phyloP scores from a whole-genome alignment of 257 asterid genomes.

The Solanum pinnatisectum region DNA sequence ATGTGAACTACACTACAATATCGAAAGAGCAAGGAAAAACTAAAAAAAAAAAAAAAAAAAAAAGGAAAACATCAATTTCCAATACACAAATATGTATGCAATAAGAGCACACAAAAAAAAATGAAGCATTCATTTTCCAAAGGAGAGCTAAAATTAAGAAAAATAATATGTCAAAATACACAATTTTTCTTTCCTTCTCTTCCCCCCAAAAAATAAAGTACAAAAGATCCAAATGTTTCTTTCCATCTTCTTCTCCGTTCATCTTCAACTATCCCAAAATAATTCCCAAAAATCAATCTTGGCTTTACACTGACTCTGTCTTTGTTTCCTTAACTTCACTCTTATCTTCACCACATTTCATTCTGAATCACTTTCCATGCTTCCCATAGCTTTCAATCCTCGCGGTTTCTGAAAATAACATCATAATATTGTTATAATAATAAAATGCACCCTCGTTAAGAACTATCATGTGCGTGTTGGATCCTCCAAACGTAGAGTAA shows the following conservation, averaged over 20 bases:
- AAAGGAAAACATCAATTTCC: not conserved
- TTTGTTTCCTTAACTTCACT: too few relatives aligned
- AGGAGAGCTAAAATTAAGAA: not conserved
- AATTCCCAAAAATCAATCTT: not conserved
- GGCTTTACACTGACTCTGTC: not conserved
- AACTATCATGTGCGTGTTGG: not conserved
- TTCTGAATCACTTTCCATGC: constrained; percentile 31
- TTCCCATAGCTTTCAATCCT: constrained; percentile 37
- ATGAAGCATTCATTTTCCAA: not conserved
- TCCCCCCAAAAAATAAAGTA: not conserved
- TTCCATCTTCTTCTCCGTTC: not conserved
- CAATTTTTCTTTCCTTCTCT: not conserved
- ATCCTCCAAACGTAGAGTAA: not conserved
- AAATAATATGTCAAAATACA: not conserved
- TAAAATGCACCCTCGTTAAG: not conserved
- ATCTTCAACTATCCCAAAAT: not conserved
- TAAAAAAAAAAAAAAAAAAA: not conserved
- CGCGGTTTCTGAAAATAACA: constrained; percentile 20
- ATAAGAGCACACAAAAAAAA: not conserved
- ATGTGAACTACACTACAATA: not conserved
- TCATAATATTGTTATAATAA: not conserved
- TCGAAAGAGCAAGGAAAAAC: not conserved
- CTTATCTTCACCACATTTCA: not conserved
- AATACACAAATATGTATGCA: not conserved
- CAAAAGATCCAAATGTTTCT: not conserved